These are phyloP conservation scores for Ambrosia artemisiifolia DNA, from an alignment of 129 eudicot species.

Conservation along the genomic window DNA sequence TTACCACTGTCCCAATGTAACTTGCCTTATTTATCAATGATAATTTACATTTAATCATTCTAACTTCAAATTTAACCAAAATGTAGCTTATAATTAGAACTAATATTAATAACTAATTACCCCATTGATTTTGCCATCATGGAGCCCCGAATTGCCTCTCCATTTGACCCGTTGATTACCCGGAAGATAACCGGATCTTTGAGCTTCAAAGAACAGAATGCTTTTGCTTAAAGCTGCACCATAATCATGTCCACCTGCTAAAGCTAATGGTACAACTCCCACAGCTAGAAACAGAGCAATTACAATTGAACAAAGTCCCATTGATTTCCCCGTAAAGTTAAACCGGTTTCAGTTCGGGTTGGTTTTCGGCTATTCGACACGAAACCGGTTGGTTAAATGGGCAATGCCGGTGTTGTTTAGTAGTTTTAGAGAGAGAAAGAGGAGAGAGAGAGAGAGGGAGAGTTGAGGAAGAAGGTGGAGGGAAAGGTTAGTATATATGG, in stretches of 20 bases:
- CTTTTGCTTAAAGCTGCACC: constrained; percentile 54
- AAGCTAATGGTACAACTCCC: constrained; percentile 28
- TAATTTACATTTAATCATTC: too few species aligned
- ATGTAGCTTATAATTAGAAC: neutral
- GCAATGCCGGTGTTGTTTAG: constrained; percentile 15
- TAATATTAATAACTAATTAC: constrained; percentile 18
- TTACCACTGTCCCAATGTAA: too few species aligned
- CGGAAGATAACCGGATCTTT: constrained; percentile 76
- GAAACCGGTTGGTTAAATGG: neutral
- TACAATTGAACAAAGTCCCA: constrained; percentile 9
- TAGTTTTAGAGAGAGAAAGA: neutral
- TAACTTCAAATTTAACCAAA: too few species aligned
- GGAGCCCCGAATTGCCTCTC: constrained; percentile 72
- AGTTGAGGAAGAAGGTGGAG: constrained; percentile 31
- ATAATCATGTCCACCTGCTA: constrained; percentile 43
- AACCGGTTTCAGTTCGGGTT: neutral
- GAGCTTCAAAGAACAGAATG: constrained; percentile 76
- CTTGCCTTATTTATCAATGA: too few species aligned
- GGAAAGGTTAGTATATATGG: constrained; percentile 33
- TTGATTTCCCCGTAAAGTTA: neutral
- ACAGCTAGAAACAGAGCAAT: constrained; percentile 24
- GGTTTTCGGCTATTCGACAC: neutral
- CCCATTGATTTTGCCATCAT: constrained; percentile 54
- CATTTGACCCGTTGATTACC: constrained; percentile 57
- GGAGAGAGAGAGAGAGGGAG: neutral